Evolutionary conservation across 257 asterid genomes (phyloP).

Genomic region (Solanum bukasovii): DNA sequence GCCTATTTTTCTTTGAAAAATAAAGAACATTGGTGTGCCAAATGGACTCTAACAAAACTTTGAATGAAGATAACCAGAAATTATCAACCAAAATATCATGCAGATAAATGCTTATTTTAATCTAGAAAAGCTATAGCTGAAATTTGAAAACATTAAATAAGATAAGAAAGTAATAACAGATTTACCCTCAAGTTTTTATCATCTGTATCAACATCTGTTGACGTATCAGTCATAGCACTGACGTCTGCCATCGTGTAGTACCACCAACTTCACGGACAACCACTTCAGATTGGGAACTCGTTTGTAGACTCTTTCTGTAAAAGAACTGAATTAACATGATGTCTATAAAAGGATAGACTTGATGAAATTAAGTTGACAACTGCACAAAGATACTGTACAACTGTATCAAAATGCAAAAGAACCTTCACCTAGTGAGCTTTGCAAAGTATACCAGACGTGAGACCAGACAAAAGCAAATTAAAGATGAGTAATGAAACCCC

Average conservation of each 20-base stretch:
- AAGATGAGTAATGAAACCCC: background rate
- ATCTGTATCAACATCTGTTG: conserved; percentile 93
- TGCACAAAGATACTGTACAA: background rate
- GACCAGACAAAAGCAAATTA: background rate
- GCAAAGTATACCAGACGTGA: background rate
- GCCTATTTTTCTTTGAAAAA: background rate
- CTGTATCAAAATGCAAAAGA: background rate
- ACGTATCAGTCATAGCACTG: conserved; percentile 85
- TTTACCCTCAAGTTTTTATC: conserved; percentile 46
- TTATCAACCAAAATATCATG: background rate
- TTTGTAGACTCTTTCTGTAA: conserved; percentile 7
- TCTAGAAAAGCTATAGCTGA: background rate
- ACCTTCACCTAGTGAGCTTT: background rate
- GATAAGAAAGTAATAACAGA: background rate
- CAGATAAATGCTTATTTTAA: background rate
- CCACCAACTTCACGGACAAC: conserved; percentile 13
- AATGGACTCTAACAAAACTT: background rate
- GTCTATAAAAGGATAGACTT: background rate
- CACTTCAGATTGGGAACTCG: background rate
- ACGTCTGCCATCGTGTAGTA: conserved; percentile 54
- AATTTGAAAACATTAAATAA: background rate
- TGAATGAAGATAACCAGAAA: background rate
- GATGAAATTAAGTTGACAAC: background rate
- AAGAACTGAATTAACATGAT: background rate
- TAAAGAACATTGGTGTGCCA: background rate